Evolutionary conservation across 2,329 filamentous ascomycete species (phyloP).

Genomic region (Paraconiothyrium brasiliense): DNA sequence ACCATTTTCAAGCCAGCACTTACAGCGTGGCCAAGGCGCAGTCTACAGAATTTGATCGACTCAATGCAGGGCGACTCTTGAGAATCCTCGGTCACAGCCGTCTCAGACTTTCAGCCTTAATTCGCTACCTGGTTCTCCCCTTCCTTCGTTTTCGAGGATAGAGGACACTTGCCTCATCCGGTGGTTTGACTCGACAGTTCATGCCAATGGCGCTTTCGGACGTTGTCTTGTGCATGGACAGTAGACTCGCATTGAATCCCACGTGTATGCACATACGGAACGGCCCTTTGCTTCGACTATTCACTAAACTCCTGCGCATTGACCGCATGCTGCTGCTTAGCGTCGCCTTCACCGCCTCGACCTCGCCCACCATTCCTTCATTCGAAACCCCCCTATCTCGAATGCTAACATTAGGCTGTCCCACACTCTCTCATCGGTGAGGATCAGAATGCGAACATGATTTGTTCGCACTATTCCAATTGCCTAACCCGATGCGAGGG

Average conservation of each 20-base stretch:
- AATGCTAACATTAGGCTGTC: background rate
- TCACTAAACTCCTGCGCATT: background rate
- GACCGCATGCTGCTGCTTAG: background rate
- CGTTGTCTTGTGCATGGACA: background rate
- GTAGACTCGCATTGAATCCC: background rate
- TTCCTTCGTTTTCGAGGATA: background rate
- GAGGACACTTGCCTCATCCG: background rate
- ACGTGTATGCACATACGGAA: background rate
- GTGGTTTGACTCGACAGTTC: background rate
- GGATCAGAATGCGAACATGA: background rate
- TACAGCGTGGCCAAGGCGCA: no score
- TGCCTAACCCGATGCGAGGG: conserved; percentile 9
- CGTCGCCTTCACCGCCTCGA: conserved; percentile 8
- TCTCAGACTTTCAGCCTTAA: background rate
- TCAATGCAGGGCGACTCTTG: no score
- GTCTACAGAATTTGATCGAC: no score
- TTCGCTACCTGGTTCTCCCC: background rate
- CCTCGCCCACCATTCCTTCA: background rate
- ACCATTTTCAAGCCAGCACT: no score
- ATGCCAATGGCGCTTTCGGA: background rate
- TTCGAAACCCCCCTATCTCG: background rate
- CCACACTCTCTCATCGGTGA: conserved; percentile 1
- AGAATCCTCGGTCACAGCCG: no score
- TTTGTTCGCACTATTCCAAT: background rate
- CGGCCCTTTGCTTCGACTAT: background rate